phyloP scores from a whole-genome alignment of 768 basidiomycete species.

The Suillus discolor region DNA sequence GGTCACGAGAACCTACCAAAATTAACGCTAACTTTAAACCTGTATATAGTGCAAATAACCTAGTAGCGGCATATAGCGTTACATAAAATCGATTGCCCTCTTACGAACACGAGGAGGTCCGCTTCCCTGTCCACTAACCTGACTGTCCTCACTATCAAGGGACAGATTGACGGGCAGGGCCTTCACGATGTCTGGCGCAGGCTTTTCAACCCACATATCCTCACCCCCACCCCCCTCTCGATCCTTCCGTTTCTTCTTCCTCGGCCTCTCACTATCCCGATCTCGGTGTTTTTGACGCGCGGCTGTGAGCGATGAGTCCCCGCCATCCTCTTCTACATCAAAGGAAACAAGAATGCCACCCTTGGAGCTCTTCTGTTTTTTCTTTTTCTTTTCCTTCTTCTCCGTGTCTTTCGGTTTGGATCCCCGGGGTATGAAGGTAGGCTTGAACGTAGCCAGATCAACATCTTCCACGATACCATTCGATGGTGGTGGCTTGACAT shows the following conservation, averaged over 20 bases:
- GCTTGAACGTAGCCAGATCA: slow-evolving; percentile 80
- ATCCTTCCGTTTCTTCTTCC: slow-evolving; percentile 48
- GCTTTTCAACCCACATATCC: slow-evolving; percentile 73
- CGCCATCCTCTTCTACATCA: slow-evolving; percentile 68
- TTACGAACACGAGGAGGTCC: slow-evolving; percentile 52
- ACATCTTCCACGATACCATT: slow-evolving; percentile 26
- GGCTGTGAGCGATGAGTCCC: slow-evolving; percentile 33
- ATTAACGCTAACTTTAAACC: neutral
- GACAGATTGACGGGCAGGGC: slow-evolving; percentile 25
- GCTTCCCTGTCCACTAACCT: slow-evolving; percentile 19
- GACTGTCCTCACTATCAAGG: slow-evolving; percentile 15
- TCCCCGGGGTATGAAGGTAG: slow-evolving; percentile 73
- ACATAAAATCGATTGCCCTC: slow-evolving; percentile 78
- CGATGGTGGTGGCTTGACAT: neutral
- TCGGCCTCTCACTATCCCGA: slow-evolving; percentile 36
- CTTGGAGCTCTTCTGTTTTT: slow-evolving; percentile 46
- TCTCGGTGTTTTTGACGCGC: slow-evolving; percentile 36
- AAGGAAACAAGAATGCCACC: slow-evolving; percentile 66
- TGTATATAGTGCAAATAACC: neutral
- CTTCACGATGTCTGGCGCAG: slow-evolving; percentile 52
- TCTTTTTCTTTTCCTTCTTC: slow-evolving; percentile 53
- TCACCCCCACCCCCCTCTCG: slow-evolving; percentile 46
- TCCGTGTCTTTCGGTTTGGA: slow-evolving; percentile 40
- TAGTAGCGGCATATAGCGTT: slow-evolving; percentile 19
- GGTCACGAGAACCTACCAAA: neutral